Evolutionary conservation across 78 protist species (phyloP), one percentile per base, ranked within the genome.

Genomic region (Cavenderia fasciculata): DNA sequence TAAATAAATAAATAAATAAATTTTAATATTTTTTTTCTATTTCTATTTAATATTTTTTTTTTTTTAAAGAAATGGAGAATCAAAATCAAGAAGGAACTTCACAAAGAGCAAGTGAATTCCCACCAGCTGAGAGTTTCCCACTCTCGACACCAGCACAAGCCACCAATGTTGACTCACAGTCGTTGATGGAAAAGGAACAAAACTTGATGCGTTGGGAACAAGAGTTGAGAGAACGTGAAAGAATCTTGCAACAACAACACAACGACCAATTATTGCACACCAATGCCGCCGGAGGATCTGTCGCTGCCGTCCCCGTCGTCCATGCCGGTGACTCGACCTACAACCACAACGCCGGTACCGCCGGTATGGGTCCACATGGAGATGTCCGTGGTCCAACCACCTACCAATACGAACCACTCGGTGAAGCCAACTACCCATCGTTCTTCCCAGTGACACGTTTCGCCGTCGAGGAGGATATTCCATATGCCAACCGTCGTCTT

Each of bases 301-400:
- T 40, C 7, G 69, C 69, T 14, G 69, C 69, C 2, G n/a, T n/a
- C n/a, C n/a, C n/a, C n/a, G n/a, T n/a, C n/a, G n/a, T n/a, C n/a
- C n/a, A n/a, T n/a, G 69, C 69, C 38, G 14, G 12, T 12, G 54
- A 49, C 27, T 31, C 34, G 44, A 34, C 29, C 14, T 4, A 19
- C 5, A 4, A 4, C 5, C 14, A 19, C 7, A 25, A 6, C 27
- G 14, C 62, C 5, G 43, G 43, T 29, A n/a, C n/a, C n/a, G 33
- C 29, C 16, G 59, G 59, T 29, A 34, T 61, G 69, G 49, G 49
- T 61, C 69, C 59, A 21, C n/a, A n/a, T n/a, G n/a, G n/a, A n/a
- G n/a, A n/a, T n/a, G n/a, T n/a, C n/a, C n/a, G n/a, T n/a, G n/a
- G n/a, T n/a, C n/a, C n/a, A n/a, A n/a, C n/a, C n/a, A n/a, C n/a